Conservation (phyloP, 2,329 filamentous ascomycete genomes). For the Xylariaceae sp. region DNA sequence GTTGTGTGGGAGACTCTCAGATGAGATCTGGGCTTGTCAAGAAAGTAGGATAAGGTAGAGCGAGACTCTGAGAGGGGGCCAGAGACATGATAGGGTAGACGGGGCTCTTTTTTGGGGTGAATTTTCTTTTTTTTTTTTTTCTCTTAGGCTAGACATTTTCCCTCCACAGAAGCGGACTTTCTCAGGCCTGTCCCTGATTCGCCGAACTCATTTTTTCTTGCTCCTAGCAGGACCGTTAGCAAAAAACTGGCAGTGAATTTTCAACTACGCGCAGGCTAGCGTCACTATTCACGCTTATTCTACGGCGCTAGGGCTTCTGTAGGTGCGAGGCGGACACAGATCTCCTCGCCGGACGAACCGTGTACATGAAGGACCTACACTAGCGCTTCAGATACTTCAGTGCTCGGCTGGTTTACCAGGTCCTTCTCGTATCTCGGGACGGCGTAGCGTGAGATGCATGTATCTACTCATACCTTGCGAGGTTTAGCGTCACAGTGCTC, state of each 20-base stretch:
- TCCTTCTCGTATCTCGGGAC: too few species aligned
- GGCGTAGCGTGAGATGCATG: too few species aligned
- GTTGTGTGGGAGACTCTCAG: constrained; percentile 12
- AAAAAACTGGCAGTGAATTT: not conserved
- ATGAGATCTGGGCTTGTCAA: constrained; percentile 10
- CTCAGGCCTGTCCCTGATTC: constrained; percentile 12
- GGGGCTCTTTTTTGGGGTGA: constrained; percentile 17
- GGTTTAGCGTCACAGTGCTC: too few species aligned
- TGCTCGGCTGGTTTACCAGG: not conserved
- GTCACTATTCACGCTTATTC: not conserved
- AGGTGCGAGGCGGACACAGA: not conserved
- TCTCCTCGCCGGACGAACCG: not conserved
- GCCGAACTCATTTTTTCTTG: constrained; percentile 7
- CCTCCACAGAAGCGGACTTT: constrained; percentile 18
- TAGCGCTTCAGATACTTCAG: too few species aligned
- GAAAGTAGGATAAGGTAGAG: constrained; percentile 1
- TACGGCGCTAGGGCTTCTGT: not conserved
- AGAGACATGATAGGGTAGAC: constrained; percentile 4
- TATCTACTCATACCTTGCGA: too few species aligned
- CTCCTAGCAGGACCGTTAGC: not conserved
- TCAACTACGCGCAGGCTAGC: not conserved
- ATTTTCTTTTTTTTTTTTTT: constrained; percentile 11
- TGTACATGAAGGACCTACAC: not conserved
- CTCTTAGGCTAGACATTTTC: not conserved
- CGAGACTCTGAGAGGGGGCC: constrained; percentile 15